These are phyloP conservation scores for Manihot esculenta DNA, from an alignment of 441 rosid genomes.

Conservation along the genomic window DNA sequence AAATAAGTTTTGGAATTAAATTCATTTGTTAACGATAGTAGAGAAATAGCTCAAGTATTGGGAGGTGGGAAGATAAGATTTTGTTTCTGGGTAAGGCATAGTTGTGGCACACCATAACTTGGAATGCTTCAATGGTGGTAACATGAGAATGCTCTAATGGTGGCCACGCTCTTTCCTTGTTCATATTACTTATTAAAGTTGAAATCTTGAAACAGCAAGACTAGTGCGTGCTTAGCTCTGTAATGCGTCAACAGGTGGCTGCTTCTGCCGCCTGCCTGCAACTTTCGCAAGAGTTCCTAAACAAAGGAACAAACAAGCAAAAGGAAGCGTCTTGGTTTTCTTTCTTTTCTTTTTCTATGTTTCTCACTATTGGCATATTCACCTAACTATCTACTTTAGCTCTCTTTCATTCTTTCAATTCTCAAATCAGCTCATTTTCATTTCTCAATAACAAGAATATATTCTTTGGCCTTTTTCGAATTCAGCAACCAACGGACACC, in stretches of 20 bases:
- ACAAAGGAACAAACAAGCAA: not conserved
- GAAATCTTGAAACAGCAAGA: not conserved
- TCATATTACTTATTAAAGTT: not conserved
- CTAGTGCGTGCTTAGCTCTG: not conserved
- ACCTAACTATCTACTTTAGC: slow-evolving; percentile 1
- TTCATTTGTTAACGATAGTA: not conserved
- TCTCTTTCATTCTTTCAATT: not conserved
- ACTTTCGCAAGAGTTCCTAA: not conserved
- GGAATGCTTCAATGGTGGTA: not conserved
- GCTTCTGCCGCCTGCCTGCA: not conserved
- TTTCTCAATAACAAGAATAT: slow-evolving; percentile 16
- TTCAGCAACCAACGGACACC: not conserved
- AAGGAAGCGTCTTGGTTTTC: not conserved
- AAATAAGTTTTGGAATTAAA: no score
- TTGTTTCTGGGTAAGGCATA: not conserved
- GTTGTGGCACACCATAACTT: slow-evolving; percentile 1
- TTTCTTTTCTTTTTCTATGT: not conserved
- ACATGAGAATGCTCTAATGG: no score
- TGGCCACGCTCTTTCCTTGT: no score
- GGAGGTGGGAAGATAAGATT: not conserved
- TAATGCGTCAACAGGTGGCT: not conserved
- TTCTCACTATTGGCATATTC: not conserved
- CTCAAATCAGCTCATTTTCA: slow-evolving; percentile 20
- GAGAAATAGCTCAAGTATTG: not conserved
- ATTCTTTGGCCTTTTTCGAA: slow-evolving; percentile 18